These are phyloP conservation scores for Talaromyces trachyspermus DNA, from an alignment of 495 filamentous ascomycete species.

Conservation along the genomic window DNA sequence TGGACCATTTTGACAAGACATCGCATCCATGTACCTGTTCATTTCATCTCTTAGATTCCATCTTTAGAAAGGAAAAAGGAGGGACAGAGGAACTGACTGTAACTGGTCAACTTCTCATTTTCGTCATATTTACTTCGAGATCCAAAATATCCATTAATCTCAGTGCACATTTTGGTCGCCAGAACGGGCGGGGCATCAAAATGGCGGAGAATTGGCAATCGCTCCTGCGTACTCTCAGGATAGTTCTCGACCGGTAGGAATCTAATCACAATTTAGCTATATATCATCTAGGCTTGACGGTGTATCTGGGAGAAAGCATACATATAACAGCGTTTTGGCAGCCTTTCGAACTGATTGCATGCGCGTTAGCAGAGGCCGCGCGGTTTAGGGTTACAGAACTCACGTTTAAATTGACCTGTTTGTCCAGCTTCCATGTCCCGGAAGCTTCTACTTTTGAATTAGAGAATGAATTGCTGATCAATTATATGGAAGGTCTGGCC, in stretches of 20 bases:
- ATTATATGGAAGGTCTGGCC: too few species aligned
- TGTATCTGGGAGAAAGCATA: not conserved
- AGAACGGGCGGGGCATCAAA: constrained; percentile 1
- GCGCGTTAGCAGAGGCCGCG: too few species aligned
- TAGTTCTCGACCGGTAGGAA: constrained; percentile 11
- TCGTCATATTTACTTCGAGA: constrained; percentile 2
- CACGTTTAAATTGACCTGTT: too few species aligned
- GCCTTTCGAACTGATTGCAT: not conserved
- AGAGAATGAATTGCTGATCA: too few species aligned
- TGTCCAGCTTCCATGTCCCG: too few species aligned
- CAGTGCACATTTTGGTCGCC: constrained; percentile 11
- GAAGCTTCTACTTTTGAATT: too few species aligned
- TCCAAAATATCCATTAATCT: constrained; percentile 10
- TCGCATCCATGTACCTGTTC: constrained; percentile 5
- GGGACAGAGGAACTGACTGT: not conserved
- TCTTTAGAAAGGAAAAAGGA: not conserved
- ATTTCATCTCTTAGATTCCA: not conserved
- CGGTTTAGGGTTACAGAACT: too few species aligned
- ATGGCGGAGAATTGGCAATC: constrained; percentile 16
- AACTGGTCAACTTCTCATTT: not conserved
- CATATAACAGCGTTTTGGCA: constrained; percentile 6
- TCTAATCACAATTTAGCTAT: not conserved
- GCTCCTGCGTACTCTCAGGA: constrained; percentile 13
- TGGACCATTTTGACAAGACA: constrained; percentile 8
- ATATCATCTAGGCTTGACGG: too few species aligned